Conservation (phyloP, 192 early-diverging fungal species). For the Coemansia sp. region DNA sequence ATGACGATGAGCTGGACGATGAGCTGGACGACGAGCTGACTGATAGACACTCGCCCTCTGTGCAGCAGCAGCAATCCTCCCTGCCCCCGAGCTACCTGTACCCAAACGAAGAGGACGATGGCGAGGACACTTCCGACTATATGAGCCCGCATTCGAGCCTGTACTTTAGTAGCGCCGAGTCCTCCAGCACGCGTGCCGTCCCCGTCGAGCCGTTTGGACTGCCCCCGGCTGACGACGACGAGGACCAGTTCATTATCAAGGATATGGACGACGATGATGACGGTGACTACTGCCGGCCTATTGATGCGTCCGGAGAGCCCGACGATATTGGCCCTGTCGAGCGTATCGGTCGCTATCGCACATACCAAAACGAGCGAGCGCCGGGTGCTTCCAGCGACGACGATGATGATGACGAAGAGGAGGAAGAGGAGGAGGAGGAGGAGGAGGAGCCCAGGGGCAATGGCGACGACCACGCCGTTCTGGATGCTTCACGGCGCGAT, state of each 20-base stretch:
- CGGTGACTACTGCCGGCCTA: conserved; percentile 4
- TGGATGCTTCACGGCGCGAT: background rate
- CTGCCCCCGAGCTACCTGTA: conserved; percentile 4
- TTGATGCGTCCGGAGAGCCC: too few species aligned
- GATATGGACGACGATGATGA: conserved; percentile 25
- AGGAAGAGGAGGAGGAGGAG: too few species aligned
- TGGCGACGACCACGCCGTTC: background rate
- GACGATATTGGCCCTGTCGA: conserved; percentile 33
- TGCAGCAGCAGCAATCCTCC: background rate
- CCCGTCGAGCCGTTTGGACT: background rate
- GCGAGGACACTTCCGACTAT: conserved; percentile 16
- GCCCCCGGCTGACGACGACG: conserved; percentile 15
- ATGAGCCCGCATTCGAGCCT: conserved; percentile 5
- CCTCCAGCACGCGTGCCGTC: background rate
- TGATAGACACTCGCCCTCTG: conserved; percentile 2
- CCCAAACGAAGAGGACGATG: conserved; percentile 26
- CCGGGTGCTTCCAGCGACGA: conserved; percentile 10
- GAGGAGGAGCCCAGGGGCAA: too few species aligned
- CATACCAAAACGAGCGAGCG: conserved; percentile 40
- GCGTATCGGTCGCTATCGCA: conserved; percentile 41
- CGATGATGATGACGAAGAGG: conserved; percentile 25
- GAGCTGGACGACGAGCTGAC: conserved; percentile 20
- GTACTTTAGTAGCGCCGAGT: too few species aligned
- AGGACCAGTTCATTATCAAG: conserved; percentile 36
- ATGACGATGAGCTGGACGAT: conserved; percentile 30